Base-by-base conservation (phyloP, 768 basidiomycete genomes). In the Tricholoma sp. region DNA sequence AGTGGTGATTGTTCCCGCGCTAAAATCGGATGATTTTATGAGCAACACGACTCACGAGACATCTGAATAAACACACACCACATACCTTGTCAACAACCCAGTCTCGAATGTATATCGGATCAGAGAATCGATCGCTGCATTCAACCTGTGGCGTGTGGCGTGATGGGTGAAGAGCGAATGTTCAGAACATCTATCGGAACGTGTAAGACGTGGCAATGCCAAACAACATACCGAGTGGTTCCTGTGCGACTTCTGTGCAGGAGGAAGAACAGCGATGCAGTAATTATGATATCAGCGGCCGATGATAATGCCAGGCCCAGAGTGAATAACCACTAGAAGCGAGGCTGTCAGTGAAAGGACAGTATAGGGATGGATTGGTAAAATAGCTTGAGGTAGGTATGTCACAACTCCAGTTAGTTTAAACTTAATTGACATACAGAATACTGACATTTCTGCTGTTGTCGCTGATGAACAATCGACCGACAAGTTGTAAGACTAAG, bases 51-150 rank as follows among this genome's bases (percentile, higher is more conserved):
- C n/a, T n/a, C n/a, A n/a, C n/a, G n/a, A n/a, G n/a, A n/a, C n/a
- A n/a, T n/a, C n/a, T n/a, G n/a, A n/a, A n/a, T n/a, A n/a, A n/a
- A n/a, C n/a, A n/a, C n/a, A n/a, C n/a, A n/a, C n/a, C n/a, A n/a
- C n/a, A n/a, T n/a, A 76, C 77, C 77, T 77, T n/a, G 81, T 82
- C 18, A 83, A 64, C n/a, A 73, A 69, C 14, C 80, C 80, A 34
- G 77, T 82, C 64, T 0, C 69, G 70, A 57, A 81, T 80, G 54
- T n/a, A n/a, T n/a, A n/a, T n/a, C n/a, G n/a, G n/a, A n/a, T n/a
- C n/a, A n/a, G n/a, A n/a, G n/a, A n/a, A n/a, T n/a, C n/a, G n/a
- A n/a, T n/a, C n/a, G n/a, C n/a, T n/a, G n/a, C n/a, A n/a, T n/a
- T n/a, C n/a, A 82, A 56, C 52, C 79, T 82, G 11, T 34, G n/a